Evolutionary conservation across 1,139 yeast species (phyloP).

Genomic region (Candida smagusa): DNA sequence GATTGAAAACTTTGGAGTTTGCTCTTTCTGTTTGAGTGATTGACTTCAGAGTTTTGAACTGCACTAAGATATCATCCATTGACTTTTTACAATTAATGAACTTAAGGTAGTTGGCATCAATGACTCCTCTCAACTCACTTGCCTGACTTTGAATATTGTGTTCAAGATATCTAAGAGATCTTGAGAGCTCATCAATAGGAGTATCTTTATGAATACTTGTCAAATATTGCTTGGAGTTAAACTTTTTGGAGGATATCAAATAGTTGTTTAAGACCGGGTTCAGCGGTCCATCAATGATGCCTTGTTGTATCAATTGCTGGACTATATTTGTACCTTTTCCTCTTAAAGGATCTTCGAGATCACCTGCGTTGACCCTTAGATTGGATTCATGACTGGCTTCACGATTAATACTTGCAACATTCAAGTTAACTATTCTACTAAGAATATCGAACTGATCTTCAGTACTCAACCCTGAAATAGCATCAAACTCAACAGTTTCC

Average conservation of each 20-base stretch:
- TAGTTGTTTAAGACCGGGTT: conserved; percentile 50
- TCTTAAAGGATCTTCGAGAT: conserved; percentile 52
- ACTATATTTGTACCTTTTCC: conserved; percentile 45
- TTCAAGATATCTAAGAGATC: conserved; percentile 59
- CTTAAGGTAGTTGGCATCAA: conserved; percentile 69
- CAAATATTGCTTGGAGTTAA: conserved; percentile 68
- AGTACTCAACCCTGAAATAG: conserved; percentile 17
- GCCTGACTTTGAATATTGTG: conserved; percentile 60
- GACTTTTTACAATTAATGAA: conserved; percentile 74
- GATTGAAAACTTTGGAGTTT: conserved; percentile 37
- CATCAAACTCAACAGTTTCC: conserved; percentile 24
- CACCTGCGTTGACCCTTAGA: conserved; percentile 11
- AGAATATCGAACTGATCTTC: conserved; percentile 33
- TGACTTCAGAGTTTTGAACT: conserved; percentile 35
- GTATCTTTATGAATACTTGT: conserved; percentile 70
- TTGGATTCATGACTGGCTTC: conserved; percentile 4
- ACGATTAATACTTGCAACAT: conserved; percentile 4
- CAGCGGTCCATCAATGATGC: conserved; percentile 33
- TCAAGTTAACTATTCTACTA: conserved; percentile 20
- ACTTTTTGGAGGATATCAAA: conserved; percentile 68
- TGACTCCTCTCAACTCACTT: conserved; percentile 60
- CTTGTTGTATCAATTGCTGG: conserved; percentile 37
- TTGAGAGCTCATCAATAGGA: conserved; percentile 57
- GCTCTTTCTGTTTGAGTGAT: conserved; percentile 37
- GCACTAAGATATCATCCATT: conserved; percentile 36